Percentiles rank a stretch among this genome's conserved stretches.
These are phyloP conservation scores for Kitagawia praeruptora DNA, from an alignment of 129 eudicot species.

Conservation along the genomic window DNA sequence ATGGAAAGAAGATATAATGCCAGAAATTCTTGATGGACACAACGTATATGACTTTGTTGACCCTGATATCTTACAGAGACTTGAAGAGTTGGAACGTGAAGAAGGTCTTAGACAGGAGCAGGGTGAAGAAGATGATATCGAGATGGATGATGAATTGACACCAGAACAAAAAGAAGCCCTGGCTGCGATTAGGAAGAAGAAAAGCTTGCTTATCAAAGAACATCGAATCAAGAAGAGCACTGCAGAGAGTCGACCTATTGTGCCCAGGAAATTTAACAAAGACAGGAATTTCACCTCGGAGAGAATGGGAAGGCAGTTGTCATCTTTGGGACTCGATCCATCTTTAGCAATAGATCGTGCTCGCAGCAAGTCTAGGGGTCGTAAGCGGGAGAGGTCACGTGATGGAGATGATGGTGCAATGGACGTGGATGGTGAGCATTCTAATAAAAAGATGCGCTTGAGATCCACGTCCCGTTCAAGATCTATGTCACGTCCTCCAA, in stretches of 20 bases:
- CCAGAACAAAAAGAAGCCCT: slow-evolving; percentile 62
- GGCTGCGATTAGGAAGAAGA: slow-evolving; percentile 69
- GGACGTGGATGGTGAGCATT: slow-evolving; percentile 56
- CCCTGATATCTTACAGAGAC: slow-evolving; percentile 77
- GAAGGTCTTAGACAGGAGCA: slow-evolving; percentile 63
- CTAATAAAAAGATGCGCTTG: slow-evolving; percentile 56
- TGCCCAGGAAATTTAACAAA: slow-evolving; percentile 76
- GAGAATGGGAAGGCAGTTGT: slow-evolving; percentile 86
- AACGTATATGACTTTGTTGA: slow-evolving; percentile 81
- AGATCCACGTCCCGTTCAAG: slow-evolving; percentile 52
- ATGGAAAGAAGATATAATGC: slow-evolving; percentile 82
- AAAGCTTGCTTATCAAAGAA: slow-evolving; percentile 60
- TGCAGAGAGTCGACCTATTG: slow-evolving; percentile 73
- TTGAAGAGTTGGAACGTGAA: slow-evolving; percentile 83
- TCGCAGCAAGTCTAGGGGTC: slow-evolving; percentile 80
- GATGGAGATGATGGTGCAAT: slow-evolving; percentile 34
- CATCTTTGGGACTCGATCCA: slow-evolving; percentile 73
- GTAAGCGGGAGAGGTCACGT: slow-evolving; percentile 85
- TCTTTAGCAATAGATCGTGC: slow-evolving; percentile 53
- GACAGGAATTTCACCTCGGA: slow-evolving; percentile 52
- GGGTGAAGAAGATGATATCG: slow-evolving; percentile 56
- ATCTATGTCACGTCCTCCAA: slow-evolving; percentile 62
- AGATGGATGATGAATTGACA: slow-evolving; percentile 63
- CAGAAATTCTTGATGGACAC: slow-evolving; percentile 89
- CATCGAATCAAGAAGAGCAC: slow-evolving; percentile 84